phyloP scores from a whole-genome alignment of 2,329 filamentous ascomycete species.

The Pyricularia pennisetigena region DNA sequence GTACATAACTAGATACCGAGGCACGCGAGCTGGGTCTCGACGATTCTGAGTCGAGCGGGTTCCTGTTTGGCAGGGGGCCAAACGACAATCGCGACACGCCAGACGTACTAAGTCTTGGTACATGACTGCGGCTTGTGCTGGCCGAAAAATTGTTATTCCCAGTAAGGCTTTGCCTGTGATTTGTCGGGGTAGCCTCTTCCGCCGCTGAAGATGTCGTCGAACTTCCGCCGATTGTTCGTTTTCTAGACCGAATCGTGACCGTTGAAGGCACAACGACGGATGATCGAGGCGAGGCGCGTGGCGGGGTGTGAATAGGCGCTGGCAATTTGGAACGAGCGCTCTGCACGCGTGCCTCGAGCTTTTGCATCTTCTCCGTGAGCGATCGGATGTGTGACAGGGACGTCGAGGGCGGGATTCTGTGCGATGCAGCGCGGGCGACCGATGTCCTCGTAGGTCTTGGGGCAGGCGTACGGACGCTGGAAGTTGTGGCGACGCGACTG shows the following conservation, averaged over 20 bases:
- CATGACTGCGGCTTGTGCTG: constrained; percentile 30
- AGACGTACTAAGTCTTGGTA: constrained; percentile 50
- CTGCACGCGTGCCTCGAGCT: constrained; percentile 87
- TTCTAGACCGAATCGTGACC: constrained; percentile 58
- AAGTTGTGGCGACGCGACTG: constrained; percentile 30
- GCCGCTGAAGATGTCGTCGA: constrained; percentile 33
- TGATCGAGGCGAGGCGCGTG: constrained; percentile 65
- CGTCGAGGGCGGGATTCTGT: constrained; percentile 45
- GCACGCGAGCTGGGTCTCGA: constrained; percentile 68
- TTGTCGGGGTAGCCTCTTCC: constrained; percentile 41
- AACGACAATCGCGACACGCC: constrained; percentile 55
- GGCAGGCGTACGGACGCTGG: constrained; percentile 30
- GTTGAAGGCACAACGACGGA: constrained; percentile 40
- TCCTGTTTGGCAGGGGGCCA: constrained; percentile 48
- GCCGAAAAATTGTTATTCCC: constrained; percentile 8
- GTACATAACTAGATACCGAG: constrained; percentile 42
- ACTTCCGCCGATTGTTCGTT: constrained; percentile 50
- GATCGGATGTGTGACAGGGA: constrained; percentile 90
- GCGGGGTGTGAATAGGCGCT: constrained; percentile 67
- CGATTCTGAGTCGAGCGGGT: constrained; percentile 32
- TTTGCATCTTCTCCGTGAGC: constrained; percentile 94
- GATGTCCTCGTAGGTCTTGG: constrained; percentile 40
- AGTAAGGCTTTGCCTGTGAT: constrained; percentile 15
- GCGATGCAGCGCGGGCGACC: constrained; percentile 31
- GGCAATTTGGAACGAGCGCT: constrained; percentile 86